Base-by-base conservation (phyloP, 306 rosid species). In the Begonia loranthoides region DNA sequence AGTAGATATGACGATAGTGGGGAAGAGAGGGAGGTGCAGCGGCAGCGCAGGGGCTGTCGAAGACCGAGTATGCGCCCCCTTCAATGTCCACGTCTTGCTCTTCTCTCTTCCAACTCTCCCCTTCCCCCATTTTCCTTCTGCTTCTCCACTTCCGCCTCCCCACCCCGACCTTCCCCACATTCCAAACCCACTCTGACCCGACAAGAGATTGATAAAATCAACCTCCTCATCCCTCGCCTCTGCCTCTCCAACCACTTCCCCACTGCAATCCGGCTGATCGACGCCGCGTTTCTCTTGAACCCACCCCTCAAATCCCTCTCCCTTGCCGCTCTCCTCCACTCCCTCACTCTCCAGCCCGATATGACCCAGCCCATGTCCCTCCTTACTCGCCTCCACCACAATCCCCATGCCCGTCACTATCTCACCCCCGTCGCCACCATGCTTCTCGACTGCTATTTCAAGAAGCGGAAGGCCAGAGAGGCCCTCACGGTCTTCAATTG, bases 201-300 rank as follows among this genome's bases (percentile, higher is more conserved):
- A 0, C 64, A 63, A 13, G 72, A 83, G 2, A 60, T 73, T 11
- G 67, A 67, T 1, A 54, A 59, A 22, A 59, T 72, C 57, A 79
- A 76, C 68, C 72, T 71, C 63, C 79, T 76, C 36, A 63, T 82
- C 52, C 93, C 93, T 11, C 81, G 81, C 56, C 93, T 79, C 56
- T 76, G 75, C 65, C 66, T 66, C 67, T 60, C 71, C 9, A 39
- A 59, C 75, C 69, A 76, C 58, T 75, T 73, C 21, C 49, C 73
- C 46, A 71, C 75, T 1, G 87, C 93, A 4, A 55, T 78, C 55
- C 59, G 60, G 48, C 81, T 82, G 51, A 56, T 76, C 15, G 38
- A 58, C 60, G 51, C 79, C 12, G 73, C 78, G 28, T 76, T 82
- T 50, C 72, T 76, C 64, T 16, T 75, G 10, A 55, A 73, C 62